Conservation (phyloP, 148 eudicot species). For the Chenopodium quinoa region DNA sequence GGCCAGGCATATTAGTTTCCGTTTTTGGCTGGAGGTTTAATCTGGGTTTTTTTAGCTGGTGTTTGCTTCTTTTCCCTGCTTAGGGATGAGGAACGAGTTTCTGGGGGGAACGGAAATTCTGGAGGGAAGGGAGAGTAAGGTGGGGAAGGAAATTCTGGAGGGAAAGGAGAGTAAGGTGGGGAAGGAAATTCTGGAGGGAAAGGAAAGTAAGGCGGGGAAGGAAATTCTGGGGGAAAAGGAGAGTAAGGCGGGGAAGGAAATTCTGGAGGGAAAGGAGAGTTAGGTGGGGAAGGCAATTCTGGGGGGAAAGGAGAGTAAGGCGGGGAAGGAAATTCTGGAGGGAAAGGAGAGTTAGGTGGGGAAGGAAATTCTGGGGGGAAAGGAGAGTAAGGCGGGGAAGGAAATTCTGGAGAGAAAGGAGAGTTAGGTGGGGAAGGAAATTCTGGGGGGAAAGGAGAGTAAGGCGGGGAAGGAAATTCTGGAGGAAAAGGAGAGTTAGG, state of each 20-base stretch:
- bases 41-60: neutral
- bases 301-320: neutral
- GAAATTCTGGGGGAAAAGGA: neutral
- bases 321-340: neutral
- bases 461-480: neutral
- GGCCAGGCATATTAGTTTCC: neutral
- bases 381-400: neutral
- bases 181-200: neutral
- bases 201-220: neutral
- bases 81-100: neutral
- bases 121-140: neutral
- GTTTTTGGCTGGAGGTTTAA: neutral
- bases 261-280: neutral
- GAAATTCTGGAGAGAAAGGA: neutral
- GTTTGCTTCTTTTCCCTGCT: neutral
- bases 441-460: neutral
- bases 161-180: neutral
- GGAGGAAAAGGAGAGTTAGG: neutral
- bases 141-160: neutral
- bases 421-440: neutral
- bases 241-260: neutral
- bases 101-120: neutral
- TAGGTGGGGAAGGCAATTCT: neutral
- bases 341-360: neutral
- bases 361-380: neutral